Conservation (phyloP, 2,329 filamentous ascomycete species). For the Diaporthe citri region DNA sequence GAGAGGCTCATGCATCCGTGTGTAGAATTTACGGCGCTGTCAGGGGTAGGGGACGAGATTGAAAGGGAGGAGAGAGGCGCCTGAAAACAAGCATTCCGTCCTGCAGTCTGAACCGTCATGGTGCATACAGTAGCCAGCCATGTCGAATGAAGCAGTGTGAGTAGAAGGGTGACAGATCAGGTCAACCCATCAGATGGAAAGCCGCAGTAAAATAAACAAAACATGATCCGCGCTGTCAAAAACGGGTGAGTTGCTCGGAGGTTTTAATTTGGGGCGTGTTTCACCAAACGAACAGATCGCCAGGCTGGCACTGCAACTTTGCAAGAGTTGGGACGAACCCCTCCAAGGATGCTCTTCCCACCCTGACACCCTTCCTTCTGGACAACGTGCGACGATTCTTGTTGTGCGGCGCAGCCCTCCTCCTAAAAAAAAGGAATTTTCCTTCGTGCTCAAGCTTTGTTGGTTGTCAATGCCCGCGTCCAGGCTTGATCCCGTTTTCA, state of each 20-base stretch:
- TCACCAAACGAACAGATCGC: slow-evolving; percentile 24
- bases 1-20: not conserved
- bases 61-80: not conserved
- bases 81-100: not conserved
- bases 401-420: not conserved
- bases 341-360: not conserved
- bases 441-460: not conserved
- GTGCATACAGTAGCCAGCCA: no score
- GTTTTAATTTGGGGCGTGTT: slow-evolving; percentile 6
- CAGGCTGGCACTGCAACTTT: not conserved
- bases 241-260: slow-evolving; percentile 5
- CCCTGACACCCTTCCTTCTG: not conserved
- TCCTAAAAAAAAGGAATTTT: not conserved
- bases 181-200: not conserved
- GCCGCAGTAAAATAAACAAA: not conserved
- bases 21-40: not conserved
- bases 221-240: slow-evolving; percentile 13
- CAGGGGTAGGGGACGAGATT: not conserved
- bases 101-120: not conserved
- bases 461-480: not conserved
- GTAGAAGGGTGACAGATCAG: not conserved
- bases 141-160: no score
- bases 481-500: not conserved
- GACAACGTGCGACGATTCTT: not conserved
- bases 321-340: slow-evolving; percentile 11